phyloP scores from a whole-genome alignment of 2,329 filamentous ascomycete species.

The Epichloe hybrida region DNA sequence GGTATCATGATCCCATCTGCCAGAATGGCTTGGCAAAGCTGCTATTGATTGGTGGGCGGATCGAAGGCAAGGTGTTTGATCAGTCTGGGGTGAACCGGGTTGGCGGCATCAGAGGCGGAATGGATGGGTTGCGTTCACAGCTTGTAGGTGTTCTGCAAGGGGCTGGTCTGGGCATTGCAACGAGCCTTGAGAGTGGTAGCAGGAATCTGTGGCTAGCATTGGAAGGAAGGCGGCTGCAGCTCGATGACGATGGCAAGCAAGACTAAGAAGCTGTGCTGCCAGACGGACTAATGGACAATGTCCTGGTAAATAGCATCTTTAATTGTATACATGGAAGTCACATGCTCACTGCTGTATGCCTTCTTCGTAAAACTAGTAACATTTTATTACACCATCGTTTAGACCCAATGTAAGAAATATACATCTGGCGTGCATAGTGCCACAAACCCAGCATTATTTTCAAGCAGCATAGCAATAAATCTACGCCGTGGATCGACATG shows the following conservation, averaged over 20 bases:
- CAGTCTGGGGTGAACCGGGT: constrained; percentile 51
- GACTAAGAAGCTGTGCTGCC: background rate
- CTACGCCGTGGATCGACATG: too few species aligned
- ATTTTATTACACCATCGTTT: too few species aligned
- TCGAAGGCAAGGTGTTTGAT: constrained; percentile 80
- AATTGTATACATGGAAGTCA: background rate
- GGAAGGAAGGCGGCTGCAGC: constrained; percentile 64
- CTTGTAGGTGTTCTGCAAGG: constrained; percentile 70
- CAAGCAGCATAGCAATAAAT: too few species aligned
- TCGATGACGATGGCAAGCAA: constrained; percentile 47
- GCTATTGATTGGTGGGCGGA: constrained; percentile 69
- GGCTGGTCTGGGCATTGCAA: constrained; percentile 64
- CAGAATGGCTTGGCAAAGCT: constrained; percentile 79
- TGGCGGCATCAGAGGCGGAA: constrained; percentile 64
- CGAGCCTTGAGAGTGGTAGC: constrained; percentile 62
- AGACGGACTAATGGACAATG: background rate
- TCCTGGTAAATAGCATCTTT: background rate
- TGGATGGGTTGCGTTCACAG: constrained; percentile 69
- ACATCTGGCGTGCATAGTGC: too few species aligned
- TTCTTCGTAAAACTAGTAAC: background rate
- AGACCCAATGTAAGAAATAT: too few species aligned
- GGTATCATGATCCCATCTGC: constrained; percentile 66
- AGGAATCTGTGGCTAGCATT: constrained; percentile 80
- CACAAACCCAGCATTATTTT: too few species aligned
- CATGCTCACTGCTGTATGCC: background rate